phyloP scores from a whole-genome alignment of 108 stramenopile genomes.

The Schizochytrium sp. region DNA sequence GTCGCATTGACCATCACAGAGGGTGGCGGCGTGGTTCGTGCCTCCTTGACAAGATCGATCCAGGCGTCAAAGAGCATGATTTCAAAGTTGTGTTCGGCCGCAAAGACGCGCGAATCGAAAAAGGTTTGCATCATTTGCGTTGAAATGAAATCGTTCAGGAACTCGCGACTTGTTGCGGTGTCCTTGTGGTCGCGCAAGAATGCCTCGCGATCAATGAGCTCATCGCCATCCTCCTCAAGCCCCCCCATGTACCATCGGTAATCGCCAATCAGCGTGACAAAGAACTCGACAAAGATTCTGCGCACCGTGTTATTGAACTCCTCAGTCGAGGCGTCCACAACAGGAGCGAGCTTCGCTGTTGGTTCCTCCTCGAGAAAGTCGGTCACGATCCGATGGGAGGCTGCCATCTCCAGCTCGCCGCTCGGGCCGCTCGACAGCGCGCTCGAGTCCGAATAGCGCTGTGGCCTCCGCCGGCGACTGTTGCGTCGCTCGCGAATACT shows the following conservation, averaged over 20 bases:
- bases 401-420: background rate
- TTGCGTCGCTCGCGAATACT: background rate
- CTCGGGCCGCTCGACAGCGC: background rate
- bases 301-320: background rate
- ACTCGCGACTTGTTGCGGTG: background rate
- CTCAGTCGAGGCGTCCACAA: background rate
- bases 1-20: background rate
- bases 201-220: background rate
- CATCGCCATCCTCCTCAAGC: background rate
- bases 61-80: conserved; percentile 15
- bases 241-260: background rate
- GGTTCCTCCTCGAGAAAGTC: background rate
- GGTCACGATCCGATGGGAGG: background rate
- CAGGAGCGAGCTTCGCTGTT: background rate
- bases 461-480: background rate
- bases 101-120: background rate
- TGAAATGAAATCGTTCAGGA: background rate
- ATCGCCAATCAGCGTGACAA: background rate
- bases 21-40: background rate
- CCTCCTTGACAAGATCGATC: background rate
- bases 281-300: background rate
- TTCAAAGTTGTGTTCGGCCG: conserved; percentile 4
- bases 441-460: background rate
- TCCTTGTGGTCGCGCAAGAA: background rate
- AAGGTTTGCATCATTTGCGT: conserved; percentile 15